phyloP scores from a whole-genome alignment of 495 filamentous ascomycete genomes.

The Aspergillus sclerotioniger region DNA sequence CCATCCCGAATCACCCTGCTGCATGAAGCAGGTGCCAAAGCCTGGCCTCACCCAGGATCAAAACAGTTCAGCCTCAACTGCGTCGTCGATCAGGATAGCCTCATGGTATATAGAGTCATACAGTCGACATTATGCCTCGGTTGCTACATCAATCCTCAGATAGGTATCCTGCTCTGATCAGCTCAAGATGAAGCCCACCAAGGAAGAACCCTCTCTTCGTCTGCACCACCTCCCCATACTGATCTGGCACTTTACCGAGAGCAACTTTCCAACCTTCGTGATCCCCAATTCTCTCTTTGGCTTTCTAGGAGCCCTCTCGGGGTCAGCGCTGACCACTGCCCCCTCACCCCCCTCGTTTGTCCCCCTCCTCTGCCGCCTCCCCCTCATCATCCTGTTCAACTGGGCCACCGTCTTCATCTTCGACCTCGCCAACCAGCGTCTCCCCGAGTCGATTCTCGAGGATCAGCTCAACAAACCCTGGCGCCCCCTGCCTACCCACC shows the following conservation, averaged over 20 bases:
- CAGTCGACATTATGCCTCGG: too few relatives aligned
- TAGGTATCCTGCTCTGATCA: too few relatives aligned
- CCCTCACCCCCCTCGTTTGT: not conserved
- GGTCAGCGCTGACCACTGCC: constrained; percentile 7
- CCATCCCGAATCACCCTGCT: too few relatives aligned
- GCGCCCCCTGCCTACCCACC: constrained; percentile 48
- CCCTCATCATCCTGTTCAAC: constrained; percentile 16
- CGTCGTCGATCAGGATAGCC: too few relatives aligned
- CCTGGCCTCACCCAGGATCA: too few relatives aligned
- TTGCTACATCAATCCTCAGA: too few relatives aligned
- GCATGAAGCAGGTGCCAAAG: too few relatives aligned
- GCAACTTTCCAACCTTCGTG: constrained; percentile 24
- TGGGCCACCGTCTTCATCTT: constrained; percentile 8
- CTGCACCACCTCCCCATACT: constrained; percentile 11
- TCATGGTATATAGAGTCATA: too few relatives aligned
- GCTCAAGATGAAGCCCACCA: not conserved
- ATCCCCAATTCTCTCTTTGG: constrained; percentile 19
- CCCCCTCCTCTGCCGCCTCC: not conserved
- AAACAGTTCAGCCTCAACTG: too few relatives aligned
- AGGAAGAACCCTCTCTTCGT: not conserved
- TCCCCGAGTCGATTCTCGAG: constrained; percentile 44
- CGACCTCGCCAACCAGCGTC: constrained; percentile 46
- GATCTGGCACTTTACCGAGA: constrained; percentile 24
- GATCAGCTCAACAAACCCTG: constrained; percentile 59
- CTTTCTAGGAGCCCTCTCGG: constrained; percentile 11